A percentile compares a stretch with the other conserved stretches of the same genome.
Evolutionary conservation across 768 basidiomycete genomes (phyloP).

Genomic region (Serendipita sp.): DNA sequence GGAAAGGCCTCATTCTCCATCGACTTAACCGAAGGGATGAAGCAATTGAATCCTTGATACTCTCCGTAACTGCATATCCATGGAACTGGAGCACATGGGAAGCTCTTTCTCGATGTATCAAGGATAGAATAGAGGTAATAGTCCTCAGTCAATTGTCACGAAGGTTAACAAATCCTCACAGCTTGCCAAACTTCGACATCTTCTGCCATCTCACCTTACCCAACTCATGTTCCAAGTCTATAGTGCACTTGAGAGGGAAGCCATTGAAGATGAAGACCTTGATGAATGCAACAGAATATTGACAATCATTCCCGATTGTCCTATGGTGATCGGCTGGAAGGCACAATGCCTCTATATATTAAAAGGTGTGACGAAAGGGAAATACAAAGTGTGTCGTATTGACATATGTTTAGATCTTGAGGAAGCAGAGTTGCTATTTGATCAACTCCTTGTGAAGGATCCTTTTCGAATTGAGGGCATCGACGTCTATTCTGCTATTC

Average conservation of each 20-base stretch:
- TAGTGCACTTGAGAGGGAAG: conserved; percentile 69
- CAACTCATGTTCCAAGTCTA: conserved; percentile 82
- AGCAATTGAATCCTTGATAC: conserved; percentile 64
- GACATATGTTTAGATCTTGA: conserved; percentile 51
- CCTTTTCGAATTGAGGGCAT: conserved; percentile 88
- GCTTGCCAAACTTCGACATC: conserved; percentile 8
- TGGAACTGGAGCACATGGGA: conserved; percentile 97
- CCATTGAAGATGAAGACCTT: conserved; percentile 40
- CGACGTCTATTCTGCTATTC: conserved; percentile 90
- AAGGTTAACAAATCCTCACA: neutral
- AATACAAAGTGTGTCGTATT: neutral
- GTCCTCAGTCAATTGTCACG: neutral
- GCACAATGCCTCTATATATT: neutral
- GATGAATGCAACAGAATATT: conserved; percentile 42
- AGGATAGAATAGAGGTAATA: conserved; percentile 70
- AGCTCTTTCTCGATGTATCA: conserved; percentile 60
- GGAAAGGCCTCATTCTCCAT: conserved; percentile 70
- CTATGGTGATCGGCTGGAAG: conserved; percentile 38
- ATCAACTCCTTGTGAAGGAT: conserved; percentile 60
- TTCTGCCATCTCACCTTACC: conserved; percentile 7
- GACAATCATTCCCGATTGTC: conserved; percentile 65
- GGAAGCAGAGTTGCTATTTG: conserved; percentile 71
- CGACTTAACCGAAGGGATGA: conserved; percentile 66
- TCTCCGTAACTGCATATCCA: conserved; percentile 60
- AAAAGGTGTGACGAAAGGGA: neutral